A percentile compares a stretch with the other conserved stretches of the same genome.
These are phyloP conservation scores for Coemansia sp. DNA, from an alignment of 192 early-diverging fungal species.

Conservation along the genomic window DNA sequence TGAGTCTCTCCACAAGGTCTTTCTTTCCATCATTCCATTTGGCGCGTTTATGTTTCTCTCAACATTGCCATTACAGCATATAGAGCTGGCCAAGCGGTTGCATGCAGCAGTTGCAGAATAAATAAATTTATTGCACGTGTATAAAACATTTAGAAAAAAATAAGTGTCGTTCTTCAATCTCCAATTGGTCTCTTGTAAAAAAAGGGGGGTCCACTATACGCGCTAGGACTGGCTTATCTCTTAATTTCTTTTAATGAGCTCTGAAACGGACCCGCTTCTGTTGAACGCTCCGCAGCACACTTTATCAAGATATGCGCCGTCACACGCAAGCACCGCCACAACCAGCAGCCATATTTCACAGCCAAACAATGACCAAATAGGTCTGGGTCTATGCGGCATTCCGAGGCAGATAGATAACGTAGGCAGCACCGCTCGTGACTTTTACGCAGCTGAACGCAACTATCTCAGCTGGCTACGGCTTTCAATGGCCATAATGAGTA, in stretches of 20 bases:
- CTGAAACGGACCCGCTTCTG: slow-evolving; percentile 6
- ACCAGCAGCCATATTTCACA: background rate
- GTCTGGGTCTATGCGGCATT: background rate
- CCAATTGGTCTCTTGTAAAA: too few relatives aligned
- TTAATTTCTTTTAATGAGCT: too few relatives aligned
- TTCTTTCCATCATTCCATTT: slow-evolving; percentile 57
- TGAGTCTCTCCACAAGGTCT: slow-evolving; percentile 55
- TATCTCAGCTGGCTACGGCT: slow-evolving; percentile 46
- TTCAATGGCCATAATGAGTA: slow-evolving; percentile 28
- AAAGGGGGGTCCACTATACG: too few relatives aligned
- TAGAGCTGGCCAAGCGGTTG: slow-evolving; percentile 30
- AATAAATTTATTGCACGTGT: too few relatives aligned
- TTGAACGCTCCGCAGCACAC: background rate
- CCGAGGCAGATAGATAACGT: slow-evolving; percentile 16
- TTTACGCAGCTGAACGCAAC: slow-evolving; percentile 49
- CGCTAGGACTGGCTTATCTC: too few relatives aligned
- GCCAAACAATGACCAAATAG: background rate
- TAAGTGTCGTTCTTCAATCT: too few relatives aligned
- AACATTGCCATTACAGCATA: slow-evolving; percentile 55
- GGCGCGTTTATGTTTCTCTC: slow-evolving; percentile 54
- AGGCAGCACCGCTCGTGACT: slow-evolving; percentile 43
- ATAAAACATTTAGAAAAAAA: too few relatives aligned
- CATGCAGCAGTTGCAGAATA: slow-evolving; percentile 26
- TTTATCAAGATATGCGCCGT: background rate
- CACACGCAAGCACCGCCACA: slow-evolving; percentile 10